Percentiles rank a stretch among this genome's conserved stretches.
Evolutionary conservation across 352 stramenopile species (phyloP).

Genomic region (Blastocystis hominis): DNA sequence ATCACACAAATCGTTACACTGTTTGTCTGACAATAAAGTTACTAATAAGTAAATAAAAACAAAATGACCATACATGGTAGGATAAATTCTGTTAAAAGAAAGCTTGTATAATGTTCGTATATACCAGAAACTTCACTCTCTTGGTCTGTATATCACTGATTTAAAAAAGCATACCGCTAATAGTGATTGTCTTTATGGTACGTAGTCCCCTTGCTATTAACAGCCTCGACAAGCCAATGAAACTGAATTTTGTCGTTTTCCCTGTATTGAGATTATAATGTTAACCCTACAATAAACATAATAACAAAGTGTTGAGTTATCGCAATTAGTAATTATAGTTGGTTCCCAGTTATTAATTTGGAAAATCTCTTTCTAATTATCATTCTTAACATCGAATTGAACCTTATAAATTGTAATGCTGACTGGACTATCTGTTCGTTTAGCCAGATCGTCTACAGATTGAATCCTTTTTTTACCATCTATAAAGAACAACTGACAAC

Average conservation of each 20-base stretch:
- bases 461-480: background rate
- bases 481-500: background rate
- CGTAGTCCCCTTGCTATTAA: background rate
- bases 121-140: too few relatives aligned
- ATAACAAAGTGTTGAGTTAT: background rate
- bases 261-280: background rate
- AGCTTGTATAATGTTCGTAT: too few relatives aligned
- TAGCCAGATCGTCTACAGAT: background rate
- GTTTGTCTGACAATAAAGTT: too few relatives aligned
- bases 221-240: background rate
- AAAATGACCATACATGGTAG: too few relatives aligned
- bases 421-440: background rate
- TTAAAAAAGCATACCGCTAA: background rate
- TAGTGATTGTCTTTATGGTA: background rate
- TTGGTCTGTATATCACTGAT: background rate
- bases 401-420: background rate
- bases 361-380: background rate
- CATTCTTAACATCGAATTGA: background rate
- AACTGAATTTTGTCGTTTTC: background rate
- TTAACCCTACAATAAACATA: background rate
- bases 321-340: background rate
- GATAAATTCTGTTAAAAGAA: too few relatives aligned
- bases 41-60: too few relatives aligned
- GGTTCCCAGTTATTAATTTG: background rate
- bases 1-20: too few relatives aligned